Percentiles rank a stretch among this genome's conserved stretches.
Conservation (phyloP, 2,329 filamentous ascomycete species). For the Colletotrichum musae region DNA sequence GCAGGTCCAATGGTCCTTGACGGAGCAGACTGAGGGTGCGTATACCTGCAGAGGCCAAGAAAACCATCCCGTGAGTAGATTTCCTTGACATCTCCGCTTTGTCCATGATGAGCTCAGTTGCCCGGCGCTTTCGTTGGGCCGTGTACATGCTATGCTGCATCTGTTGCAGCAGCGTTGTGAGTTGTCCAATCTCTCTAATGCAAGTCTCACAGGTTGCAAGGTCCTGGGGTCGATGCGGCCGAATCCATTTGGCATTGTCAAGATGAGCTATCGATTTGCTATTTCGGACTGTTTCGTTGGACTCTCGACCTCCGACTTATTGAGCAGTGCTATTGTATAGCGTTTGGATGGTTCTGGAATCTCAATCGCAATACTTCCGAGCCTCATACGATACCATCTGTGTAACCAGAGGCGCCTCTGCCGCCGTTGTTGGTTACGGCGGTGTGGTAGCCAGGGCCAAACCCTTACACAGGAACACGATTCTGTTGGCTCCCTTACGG, state of each 20-base stretch:
- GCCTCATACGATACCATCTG: neutral
- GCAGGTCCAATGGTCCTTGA: conserved; percentile 36
- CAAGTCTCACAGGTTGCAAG: conserved; percentile 42
- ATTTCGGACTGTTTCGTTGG: conserved; percentile 9
- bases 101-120: conserved; percentile 26
- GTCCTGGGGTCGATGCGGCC: conserved; percentile 36
- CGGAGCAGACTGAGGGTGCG: conserved; percentile 13
- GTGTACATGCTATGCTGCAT: conserved; percentile 38
- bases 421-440: conserved; percentile 7
- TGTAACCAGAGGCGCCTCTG: conserved; percentile 9
- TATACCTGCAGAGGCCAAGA: conserved; percentile 31
- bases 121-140: conserved; percentile 19
- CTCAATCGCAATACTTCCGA: neutral
- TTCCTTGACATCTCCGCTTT: conserved; percentile 30
- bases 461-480: conserved; percentile 25
- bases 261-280: conserved; percentile 35
- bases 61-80: conserved; percentile 32
- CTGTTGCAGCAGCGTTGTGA: conserved; percentile 38
- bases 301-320: neutral
- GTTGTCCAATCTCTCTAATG: conserved; percentile 42
- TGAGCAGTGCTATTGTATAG: neutral
- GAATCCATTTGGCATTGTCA: conserved; percentile 31
- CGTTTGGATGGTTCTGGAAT: neutral
- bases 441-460: conserved; percentile 28
- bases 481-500: conserved; percentile 7